A percentile compares a stretch with the other conserved stretches of the same genome.
phyloP scores from a whole-genome alignment of 768 basidiomycete species.

The Tricholomella constricta region DNA sequence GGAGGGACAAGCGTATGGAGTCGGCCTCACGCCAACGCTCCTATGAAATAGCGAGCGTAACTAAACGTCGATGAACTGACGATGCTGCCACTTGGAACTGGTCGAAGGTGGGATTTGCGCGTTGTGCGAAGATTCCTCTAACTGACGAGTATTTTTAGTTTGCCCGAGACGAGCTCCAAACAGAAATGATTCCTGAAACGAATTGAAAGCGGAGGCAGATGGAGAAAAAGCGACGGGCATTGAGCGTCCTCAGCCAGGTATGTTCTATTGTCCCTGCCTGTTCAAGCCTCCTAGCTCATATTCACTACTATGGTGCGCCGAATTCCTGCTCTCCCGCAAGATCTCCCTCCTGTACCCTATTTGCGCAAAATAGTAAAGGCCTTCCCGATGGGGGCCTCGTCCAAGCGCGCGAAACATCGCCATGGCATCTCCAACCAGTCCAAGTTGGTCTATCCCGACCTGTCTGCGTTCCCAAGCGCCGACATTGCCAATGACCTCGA shows the following conservation, averaged over 20 bases:
- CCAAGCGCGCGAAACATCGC: constrained; percentile 25
- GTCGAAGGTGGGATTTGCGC: constrained; percentile 68
- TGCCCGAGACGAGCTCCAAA: constrained; percentile 77
- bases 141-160: constrained; percentile 44
- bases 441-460: constrained; percentile 44
- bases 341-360: constrained; percentile 57
- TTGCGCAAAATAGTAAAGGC: constrained; percentile 67
- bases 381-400: constrained; percentile 22
- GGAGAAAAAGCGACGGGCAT: constrained; percentile 80
- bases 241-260: constrained; percentile 78
- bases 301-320: constrained; percentile 48
- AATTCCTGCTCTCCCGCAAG: constrained; percentile 56
- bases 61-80: constrained; percentile 64
- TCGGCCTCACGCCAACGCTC: constrained; percentile 75
- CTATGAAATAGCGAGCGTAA: constrained; percentile 65
- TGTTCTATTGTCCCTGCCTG: constrained; percentile 23
- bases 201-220: constrained; percentile 83
- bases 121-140: constrained; percentile 3
- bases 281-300: background rate
- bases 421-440: constrained; percentile 21
- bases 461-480: constrained; percentile 44
- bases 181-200: constrained; percentile 86
- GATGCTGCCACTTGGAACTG: constrained; percentile 84
- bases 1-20: constrained; percentile 80
- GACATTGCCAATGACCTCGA: constrained; percentile 59